Percentiles rank a stretch among this genome's conserved stretches.
Evolutionary conservation across 805 yeast species (phyloP).

Genomic region (Kockiozyma suomiensis): DNA sequence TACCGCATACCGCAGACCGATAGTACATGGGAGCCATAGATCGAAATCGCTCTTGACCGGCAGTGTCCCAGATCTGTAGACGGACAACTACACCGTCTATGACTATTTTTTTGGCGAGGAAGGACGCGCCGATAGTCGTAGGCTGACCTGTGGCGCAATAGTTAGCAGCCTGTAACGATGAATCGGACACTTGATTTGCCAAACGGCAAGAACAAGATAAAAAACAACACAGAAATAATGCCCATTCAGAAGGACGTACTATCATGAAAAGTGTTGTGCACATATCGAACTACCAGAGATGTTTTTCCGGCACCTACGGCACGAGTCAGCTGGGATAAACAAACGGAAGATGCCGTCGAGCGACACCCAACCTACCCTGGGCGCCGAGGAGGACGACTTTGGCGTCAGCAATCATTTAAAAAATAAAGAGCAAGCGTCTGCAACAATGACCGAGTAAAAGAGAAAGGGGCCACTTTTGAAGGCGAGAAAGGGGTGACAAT

Average conservation of each 20-base stretch:
- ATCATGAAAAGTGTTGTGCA: constrained; percentile 42
- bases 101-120: constrained; percentile 42
- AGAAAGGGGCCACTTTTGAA: background rate
- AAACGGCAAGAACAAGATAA: background rate
- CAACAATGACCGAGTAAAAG: background rate
- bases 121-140: constrained; percentile 44
- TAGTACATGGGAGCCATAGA: constrained; percentile 64
- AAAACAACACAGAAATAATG: background rate
- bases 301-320: constrained; percentile 43
- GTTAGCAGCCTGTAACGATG: background rate
- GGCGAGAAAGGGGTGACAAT: background rate
- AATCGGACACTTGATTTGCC: background rate
- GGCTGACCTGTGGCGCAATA: constrained; percentile 36
- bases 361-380: constrained; percentile 36
- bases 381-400: constrained; percentile 44
- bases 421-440: background rate
- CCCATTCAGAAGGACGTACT: constrained; percentile 14
- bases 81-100: constrained; percentile 42
- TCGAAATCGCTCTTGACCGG: constrained; percentile 95
- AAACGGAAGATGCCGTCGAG: background rate
- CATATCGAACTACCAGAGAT: constrained; percentile 43
- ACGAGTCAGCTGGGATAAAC: constrained; percentile 11
- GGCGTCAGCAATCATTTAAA: constrained; percentile 42
- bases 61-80: constrained; percentile 85
- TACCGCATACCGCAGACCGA: constrained; percentile 47